A percentile compares a stretch with the other conserved stretches of the same genome.
Evolutionary conservation across 2,329 filamentous ascomycete species (phyloP).

Genomic region (Trichoderma citrinoviride): DNA sequence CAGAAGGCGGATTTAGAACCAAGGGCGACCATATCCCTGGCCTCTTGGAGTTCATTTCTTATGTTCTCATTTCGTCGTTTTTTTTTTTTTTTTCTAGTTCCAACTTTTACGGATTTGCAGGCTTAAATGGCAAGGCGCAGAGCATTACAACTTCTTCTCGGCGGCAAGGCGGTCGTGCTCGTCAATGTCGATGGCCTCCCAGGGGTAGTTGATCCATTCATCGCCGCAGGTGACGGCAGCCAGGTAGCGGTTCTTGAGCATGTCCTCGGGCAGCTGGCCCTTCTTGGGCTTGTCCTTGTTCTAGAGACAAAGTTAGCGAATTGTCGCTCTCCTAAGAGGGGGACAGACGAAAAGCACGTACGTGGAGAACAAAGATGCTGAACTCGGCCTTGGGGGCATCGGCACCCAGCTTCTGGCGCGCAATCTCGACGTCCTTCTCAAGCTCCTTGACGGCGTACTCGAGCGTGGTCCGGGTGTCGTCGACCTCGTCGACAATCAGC

Average conservation of each 20-base stretch:
- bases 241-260: slow-evolving; percentile 74
- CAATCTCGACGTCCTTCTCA: slow-evolving; percentile 87
- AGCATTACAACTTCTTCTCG: slow-evolving; percentile 34
- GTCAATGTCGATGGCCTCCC: slow-evolving; percentile 93
- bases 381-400: slow-evolving; percentile 73
- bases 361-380: slow-evolving; percentile 91
- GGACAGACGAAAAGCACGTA: slow-evolving; percentile 40
- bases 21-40: neutral
- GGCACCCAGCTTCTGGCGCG: slow-evolving; percentile 69
- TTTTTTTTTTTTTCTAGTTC: neutral
- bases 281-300: slow-evolving; percentile 99
- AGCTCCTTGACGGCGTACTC: slow-evolving; percentile 92
- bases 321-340: neutral
- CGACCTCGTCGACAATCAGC: slow-evolving; percentile 91
- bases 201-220: slow-evolving; percentile 98
- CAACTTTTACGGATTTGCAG: slow-evolving; percentile 6
- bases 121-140: neutral
- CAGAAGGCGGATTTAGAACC: neutral
- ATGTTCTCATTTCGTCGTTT: neutral
- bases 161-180: slow-evolving; percentile 81
- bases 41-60: slow-evolving; percentile 6
- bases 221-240: slow-evolving; percentile 88
- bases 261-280: slow-evolving; percentile 73
- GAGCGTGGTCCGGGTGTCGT: slow-evolving; percentile 90
- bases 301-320: slow-evolving; percentile 39